Base-by-base conservation (phyloP, 176 grass and related monocot genomes). In the Triticum monococcum region DNA sequence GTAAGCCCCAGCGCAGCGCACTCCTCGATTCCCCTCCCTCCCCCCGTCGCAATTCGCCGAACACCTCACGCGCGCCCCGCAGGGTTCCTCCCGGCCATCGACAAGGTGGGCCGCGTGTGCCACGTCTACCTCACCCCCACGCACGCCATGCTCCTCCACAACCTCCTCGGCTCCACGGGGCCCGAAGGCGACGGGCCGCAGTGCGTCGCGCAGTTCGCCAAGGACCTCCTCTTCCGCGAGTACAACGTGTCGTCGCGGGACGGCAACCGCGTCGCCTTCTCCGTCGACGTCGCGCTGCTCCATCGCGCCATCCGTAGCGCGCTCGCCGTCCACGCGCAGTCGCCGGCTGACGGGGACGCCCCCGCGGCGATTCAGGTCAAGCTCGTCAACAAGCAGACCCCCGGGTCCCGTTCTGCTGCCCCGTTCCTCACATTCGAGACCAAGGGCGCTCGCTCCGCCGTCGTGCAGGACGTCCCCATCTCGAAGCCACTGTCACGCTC, bases 401-500 rank as follows among this genome's bases (percentile, higher is more conserved):
- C 86, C 1, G 92, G 92, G 5, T 92, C 94, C 12, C 92, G 87
- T 26, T 45, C 86, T 36, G 31, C 94, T 0, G 36, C 92, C 13
- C 94, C 94, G 30, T 96, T 94, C 86, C 93, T 99, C 84, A 94
- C 92, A 9, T 96, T 99, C 25, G 97, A 99, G 81, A 96, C 97
- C 71, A 99, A 99, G 81, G 97, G 97, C 64, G 17, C 89, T 26
- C 86, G 87, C 83, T 84, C 97, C 30, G 97, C 94, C 17, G 94
- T 99, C 79, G 97, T 99, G 70, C 97, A 99, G 87, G 97, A 99
- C 28, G 90, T 99, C 59, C 97, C 97, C 63, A 96, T 99, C 88
- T 99, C 94, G 32, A 92, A 90, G 72, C 92, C 97, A 9, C 90
- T 99, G 20, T 96, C 97, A 7, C 88, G 87, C 36, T 84, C 92